Percentiles rank a stretch among this genome's conserved stretches.
These are phyloP conservation scores for Hericium rajendrae DNA, from an alignment of 768 basidiomycete species.

Conservation along the genomic window DNA sequence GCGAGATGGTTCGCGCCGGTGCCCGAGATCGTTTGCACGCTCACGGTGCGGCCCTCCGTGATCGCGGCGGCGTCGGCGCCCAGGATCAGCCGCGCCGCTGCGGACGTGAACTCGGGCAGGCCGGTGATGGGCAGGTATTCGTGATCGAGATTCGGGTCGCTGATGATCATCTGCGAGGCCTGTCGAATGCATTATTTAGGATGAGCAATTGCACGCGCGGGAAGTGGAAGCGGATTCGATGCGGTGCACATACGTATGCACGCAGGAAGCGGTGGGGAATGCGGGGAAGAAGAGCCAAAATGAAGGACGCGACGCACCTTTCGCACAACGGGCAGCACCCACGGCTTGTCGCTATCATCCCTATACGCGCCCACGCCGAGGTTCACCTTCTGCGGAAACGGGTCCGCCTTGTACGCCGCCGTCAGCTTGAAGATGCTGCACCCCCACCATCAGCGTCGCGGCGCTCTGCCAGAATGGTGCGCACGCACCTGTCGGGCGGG, in stretches of 20 bases:
- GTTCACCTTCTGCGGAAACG: conserved; percentile 72
- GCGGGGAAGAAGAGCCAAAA: not conserved
- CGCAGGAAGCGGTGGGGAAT: conserved; percentile 1
- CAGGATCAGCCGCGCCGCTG: conserved; percentile 77
- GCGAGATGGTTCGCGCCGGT: conserved; percentile 95
- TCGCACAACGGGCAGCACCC: conserved; percentile 87
- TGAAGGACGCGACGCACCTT: conserved; percentile 40
- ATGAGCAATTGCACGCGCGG: not conserved
- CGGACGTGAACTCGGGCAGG: conserved; percentile 68
- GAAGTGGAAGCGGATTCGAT: too few relatives aligned
- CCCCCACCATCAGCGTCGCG: not conserved
- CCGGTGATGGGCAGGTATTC: conserved; percentile 92
- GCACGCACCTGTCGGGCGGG: conserved; percentile 70
- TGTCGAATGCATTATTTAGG: conserved; percentile 18
- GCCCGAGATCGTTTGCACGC: conserved; percentile 90
- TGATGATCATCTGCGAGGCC: conserved; percentile 67
- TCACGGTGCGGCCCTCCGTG: conserved; percentile 58
- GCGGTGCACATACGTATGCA: not conserved
- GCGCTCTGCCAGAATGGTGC: not conserved
- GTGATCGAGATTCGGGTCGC: conserved; percentile 69
- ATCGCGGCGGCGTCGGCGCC: conserved; percentile 65
- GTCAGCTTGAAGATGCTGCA: conserved; percentile 84
- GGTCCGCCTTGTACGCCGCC: conserved; percentile 78
- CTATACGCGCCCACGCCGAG: conserved; percentile 91
- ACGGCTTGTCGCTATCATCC: conserved; percentile 79